These are phyloP conservation scores for Arachis stenosperma DNA, from an alignment of 306 rosid species.

Conservation along the genomic window DNA sequence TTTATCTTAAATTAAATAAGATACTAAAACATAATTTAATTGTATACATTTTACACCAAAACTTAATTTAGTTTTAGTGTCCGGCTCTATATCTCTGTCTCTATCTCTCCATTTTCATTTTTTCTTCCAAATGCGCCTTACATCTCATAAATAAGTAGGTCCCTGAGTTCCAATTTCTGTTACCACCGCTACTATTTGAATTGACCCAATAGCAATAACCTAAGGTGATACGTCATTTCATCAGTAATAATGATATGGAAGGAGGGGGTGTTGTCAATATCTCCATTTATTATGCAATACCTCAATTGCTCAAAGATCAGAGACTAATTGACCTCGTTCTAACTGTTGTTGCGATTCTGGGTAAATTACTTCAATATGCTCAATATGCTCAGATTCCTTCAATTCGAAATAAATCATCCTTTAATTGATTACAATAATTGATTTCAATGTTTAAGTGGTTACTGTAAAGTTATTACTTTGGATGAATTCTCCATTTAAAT, in stretches of 20 bases:
- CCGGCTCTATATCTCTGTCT: no score
- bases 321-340: constrained; percentile 40
- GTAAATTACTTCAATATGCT: constrained; percentile 14
- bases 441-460: constrained; percentile 49
- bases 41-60: no score
- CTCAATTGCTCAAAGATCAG: constrained; percentile 42
- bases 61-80: no score
- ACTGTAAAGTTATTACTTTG: constrained; percentile 37
- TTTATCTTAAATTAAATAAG: no score
- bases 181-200: constrained; percentile 42
- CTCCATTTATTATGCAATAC: constrained; percentile 49
- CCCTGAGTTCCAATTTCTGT: constrained; percentile 53
- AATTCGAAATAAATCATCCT: constrained; percentile 33
- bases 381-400: constrained; percentile 39
- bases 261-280: constrained; percentile 60
- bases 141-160: constrained; percentile 57
- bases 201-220: constrained; percentile 50
- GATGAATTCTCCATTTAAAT: neutral
- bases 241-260: constrained; percentile 50
- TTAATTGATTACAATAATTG: constrained; percentile 29
- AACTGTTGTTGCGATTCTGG: constrained; percentile 7
- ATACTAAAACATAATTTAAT: no score
- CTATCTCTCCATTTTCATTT: constrained; percentile 39
- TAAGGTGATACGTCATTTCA: constrained; percentile 61
- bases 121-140: constrained; percentile 25